Evolutionary conservation across 2,329 filamentous ascomycete species (phyloP).

Genomic region (Endothia cerciana): DNA sequence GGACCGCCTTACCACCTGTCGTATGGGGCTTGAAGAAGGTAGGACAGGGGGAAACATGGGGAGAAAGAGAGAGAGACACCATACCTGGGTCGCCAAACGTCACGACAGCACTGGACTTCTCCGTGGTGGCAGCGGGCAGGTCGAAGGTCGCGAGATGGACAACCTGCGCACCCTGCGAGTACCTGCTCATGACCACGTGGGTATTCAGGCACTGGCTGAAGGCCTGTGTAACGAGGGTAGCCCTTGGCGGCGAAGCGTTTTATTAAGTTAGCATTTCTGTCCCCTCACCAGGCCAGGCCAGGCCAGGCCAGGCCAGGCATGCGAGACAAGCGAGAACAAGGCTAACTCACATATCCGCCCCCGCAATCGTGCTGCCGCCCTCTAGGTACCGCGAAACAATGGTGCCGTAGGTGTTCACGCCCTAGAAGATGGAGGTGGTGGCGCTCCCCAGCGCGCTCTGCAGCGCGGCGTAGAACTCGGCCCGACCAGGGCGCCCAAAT

Average conservation of each 20-base stretch:
- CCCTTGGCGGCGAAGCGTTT: constrained; percentile 35
- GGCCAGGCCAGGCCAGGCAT: not conserved
- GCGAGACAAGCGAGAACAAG: not conserved
- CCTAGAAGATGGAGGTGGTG: constrained; percentile 33
- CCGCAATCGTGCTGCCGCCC: constrained; percentile 34
- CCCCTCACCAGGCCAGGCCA: no score
- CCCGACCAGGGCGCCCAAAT: constrained; percentile 35
- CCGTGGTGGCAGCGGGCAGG: constrained; percentile 28
- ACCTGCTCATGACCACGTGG: constrained; percentile 47
- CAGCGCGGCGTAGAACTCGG: constrained; percentile 33
- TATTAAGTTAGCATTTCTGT: not conserved
- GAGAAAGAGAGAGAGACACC: not conserved
- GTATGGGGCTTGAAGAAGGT: no score
- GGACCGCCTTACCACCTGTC: not conserved
- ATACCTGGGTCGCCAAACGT: constrained; percentile 37
- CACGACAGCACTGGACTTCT: constrained; percentile 34
- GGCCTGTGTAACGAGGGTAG: constrained; percentile 35
- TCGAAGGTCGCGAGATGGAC: constrained; percentile 35
- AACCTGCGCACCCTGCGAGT: constrained; percentile 39
- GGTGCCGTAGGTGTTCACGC: constrained; percentile 35
- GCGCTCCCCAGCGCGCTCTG: constrained; percentile 28
- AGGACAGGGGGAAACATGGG: rapidly evolving
- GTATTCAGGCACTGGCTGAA: constrained; percentile 43
- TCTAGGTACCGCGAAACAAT: constrained; percentile 31
- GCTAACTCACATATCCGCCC: constrained; percentile 25